A percentile compares a stretch with the other conserved stretches of the same genome.
Conservation (phyloP, 441 rosid genomes). For the Bocquillonia castaneifolia region DNA sequence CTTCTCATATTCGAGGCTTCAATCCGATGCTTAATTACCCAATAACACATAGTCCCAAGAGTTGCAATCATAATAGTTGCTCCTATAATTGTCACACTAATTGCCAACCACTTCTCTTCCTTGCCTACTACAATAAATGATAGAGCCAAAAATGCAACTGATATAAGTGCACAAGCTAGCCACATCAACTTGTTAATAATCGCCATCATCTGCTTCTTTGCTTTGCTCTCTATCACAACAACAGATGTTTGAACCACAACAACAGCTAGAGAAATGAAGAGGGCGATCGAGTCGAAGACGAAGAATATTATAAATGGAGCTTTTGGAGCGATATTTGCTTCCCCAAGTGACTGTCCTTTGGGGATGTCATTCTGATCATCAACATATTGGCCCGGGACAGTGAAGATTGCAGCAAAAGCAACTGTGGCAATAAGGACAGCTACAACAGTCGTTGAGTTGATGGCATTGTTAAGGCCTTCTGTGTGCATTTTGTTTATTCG, state of each 20-base stretch:
- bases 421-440: slow-evolving; percentile 89
- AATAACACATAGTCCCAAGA: slow-evolving; percentile 76
- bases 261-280: slow-evolving; percentile 84
- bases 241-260: slow-evolving; percentile 95
- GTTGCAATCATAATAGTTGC: slow-evolving; percentile 75
- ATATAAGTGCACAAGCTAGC: slow-evolving; percentile 75
- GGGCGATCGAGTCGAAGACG: slow-evolving; percentile 74
- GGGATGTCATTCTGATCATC: slow-evolving; percentile 43
- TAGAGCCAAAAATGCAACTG: slow-evolving; percentile 70
- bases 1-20: slow-evolving; percentile 68
- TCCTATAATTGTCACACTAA: slow-evolving; percentile 68
- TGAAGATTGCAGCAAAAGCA: slow-evolving; percentile 90
- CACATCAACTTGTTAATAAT: slow-evolving; percentile 89
- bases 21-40: slow-evolving; percentile 75
- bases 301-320: slow-evolving; percentile 70
- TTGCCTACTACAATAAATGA: slow-evolving; percentile 75
- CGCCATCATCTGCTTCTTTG: slow-evolving; percentile 92
- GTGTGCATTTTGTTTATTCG: slow-evolving; percentile 76
- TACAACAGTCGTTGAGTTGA: slow-evolving; percentile 85
- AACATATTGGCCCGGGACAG: slow-evolving; percentile 77
- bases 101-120: slow-evolving; percentile 58
- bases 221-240: slow-evolving; percentile 78
- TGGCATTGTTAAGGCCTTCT: slow-evolving; percentile 91
- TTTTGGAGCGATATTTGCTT: slow-evolving; percentile 55
- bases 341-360: slow-evolving; percentile 55